These are phyloP conservation scores for Rhodofomes roseus DNA, from an alignment of 1,284 basidiomycete species.

Conservation along the genomic window DNA sequence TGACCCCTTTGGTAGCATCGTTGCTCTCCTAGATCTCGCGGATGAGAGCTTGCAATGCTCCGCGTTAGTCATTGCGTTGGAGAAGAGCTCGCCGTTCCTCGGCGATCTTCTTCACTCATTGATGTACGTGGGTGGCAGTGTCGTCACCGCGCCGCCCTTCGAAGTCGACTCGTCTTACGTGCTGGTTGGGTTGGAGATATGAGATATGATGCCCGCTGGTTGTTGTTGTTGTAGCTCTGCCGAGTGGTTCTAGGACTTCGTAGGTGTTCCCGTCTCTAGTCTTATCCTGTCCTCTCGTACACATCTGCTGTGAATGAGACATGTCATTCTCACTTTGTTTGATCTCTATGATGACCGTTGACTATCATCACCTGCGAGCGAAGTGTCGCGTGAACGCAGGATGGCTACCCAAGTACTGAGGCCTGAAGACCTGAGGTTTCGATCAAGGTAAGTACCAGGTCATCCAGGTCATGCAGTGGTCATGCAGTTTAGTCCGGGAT, in stretches of 20 bases:
- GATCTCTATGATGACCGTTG: no score
- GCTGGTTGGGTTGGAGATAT: slow-evolving; percentile 76
- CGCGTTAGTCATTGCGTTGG: slow-evolving; percentile 72
- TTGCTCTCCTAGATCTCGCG: slow-evolving; percentile 77
- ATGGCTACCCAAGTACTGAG: no score
- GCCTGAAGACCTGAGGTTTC: no score
- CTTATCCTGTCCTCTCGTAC: background rate
- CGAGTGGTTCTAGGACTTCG: background rate
- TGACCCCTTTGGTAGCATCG: slow-evolving; percentile 49
- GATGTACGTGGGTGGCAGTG: slow-evolving; percentile 78
- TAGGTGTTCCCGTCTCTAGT: background rate
- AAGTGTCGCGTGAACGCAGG: no score
- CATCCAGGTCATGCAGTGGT: no score
- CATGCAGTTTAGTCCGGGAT: no score
- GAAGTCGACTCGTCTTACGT: slow-evolving; percentile 66
- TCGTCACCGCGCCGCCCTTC: slow-evolving; percentile 75
- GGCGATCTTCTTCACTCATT: slow-evolving; percentile 70
- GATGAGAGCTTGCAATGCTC: slow-evolving; percentile 74
- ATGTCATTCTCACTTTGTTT: no score
- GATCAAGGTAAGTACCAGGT: no score
- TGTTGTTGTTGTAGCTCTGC: background rate
- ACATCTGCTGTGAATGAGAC: background rate
- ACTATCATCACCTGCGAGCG: no score
- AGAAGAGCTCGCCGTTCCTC: slow-evolving; percentile 53
- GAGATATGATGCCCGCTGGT: slow-evolving; percentile 36